Percentiles rank a stretch among this genome's conserved stretches.
These are phyloP conservation scores for Solanum peruvianum DNA, from an alignment of 257 asterid genomes.

Conservation along the genomic window DNA sequence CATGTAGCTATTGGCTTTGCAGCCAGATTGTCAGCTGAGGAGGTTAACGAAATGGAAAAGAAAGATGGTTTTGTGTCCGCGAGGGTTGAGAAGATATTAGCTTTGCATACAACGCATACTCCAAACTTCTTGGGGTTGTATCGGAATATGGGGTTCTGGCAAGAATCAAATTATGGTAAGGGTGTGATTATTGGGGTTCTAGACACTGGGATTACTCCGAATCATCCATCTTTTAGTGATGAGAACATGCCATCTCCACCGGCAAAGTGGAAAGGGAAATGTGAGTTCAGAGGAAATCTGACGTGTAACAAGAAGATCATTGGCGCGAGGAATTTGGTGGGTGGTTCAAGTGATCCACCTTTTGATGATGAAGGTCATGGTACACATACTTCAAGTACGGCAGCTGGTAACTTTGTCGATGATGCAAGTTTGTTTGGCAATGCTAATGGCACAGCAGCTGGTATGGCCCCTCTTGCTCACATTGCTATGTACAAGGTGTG, in stretches of 20 bases:
- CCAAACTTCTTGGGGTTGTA: slow-evolving; percentile 44
- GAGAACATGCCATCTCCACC: slow-evolving; percentile 49
- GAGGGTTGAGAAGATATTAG: neutral
- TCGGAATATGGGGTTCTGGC: slow-evolving; percentile 32
- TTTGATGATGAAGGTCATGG: slow-evolving; percentile 27
- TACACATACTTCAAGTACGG: slow-evolving; percentile 24
- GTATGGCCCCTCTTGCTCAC: slow-evolving; percentile 13
- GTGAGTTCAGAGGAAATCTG: slow-evolving; percentile 18
- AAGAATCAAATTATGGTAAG: slow-evolving; percentile 32
- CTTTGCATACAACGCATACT: slow-evolving; percentile 24
- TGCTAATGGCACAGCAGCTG: slow-evolving; percentile 30
- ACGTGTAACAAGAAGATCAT: slow-evolving; percentile 41
- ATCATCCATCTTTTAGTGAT: slow-evolving; percentile 43
- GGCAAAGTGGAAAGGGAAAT: slow-evolving; percentile 45
- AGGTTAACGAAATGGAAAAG: slow-evolving; percentile 2
- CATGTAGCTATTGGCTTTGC: slow-evolving; percentile 27
- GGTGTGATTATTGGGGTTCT: slow-evolving; percentile 44
- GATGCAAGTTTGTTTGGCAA: slow-evolving; percentile 16
- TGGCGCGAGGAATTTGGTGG: slow-evolving; percentile 27
- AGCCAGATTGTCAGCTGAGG: slow-evolving; percentile 13
- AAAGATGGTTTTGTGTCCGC: slow-evolving; percentile 6
- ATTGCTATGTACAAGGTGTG: slow-evolving; percentile 16
- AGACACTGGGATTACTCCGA: slow-evolving; percentile 40
- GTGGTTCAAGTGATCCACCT: slow-evolving; percentile 6
- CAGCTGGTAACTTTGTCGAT: slow-evolving; percentile 26